Evolutionary conservation across 257 asterid genomes (phyloP), one percentile per base, ranked within the genome.

Genomic region (Henckelia pumila): DNA sequence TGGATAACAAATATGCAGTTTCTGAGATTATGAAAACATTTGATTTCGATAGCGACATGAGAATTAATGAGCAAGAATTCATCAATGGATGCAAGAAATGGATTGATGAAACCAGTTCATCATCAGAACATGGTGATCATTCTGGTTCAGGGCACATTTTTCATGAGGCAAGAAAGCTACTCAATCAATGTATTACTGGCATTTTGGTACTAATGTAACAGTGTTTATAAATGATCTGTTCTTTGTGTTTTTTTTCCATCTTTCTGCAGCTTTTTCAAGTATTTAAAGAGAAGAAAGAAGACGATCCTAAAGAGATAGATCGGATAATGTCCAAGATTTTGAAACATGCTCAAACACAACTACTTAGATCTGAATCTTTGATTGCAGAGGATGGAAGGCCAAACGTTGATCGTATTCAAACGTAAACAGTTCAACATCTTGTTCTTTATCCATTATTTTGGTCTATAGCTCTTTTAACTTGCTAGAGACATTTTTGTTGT

Each of bases 321-420:
- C 56, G 53, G 29, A 74, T 85, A 61, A 63, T 82, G 80, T 76
- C 88, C 0, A 80, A 79, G 83, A 67, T 82, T 60, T 62, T 82
- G 64, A 70, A 63, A 68, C 91, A 85, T 64, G 79, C 85, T 4
- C 78, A 85, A 73, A 76, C 71, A 21, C 71, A 78, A 17, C 10
- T 79, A 44, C 72, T 80, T 55, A 77, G 66, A 76, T 67, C 82
- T 11, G 72, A 82, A 75, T 58, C 69, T 61, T 82, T 85, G 6
- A 67, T 75, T 73, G 73, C 81, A 8, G 62, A 71, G 1, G 83
- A 80, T 7, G 91, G 91, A 69, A 81, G 76, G 74, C 91, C 86
- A 29, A 75, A 82, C 50, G 49, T 62, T 0, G 85, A 85, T 55
- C 76, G 75, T 30, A 82, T 85, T 65, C 58, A 75, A 68, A 57